Evolutionary conservation across 305 asterid genomes (phyloP).

Genomic region (Fraxinus greggii): DNA sequence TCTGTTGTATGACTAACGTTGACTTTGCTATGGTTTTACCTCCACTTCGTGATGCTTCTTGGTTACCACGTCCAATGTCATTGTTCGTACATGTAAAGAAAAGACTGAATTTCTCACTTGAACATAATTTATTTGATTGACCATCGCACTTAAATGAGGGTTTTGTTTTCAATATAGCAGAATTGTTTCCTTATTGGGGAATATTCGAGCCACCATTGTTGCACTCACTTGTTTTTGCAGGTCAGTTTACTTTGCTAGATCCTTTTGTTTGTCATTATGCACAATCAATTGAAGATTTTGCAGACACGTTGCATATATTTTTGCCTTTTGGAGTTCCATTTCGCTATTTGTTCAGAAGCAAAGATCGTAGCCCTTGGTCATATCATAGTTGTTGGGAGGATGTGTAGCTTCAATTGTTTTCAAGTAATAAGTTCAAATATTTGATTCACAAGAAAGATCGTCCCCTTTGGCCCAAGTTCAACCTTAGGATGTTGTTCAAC

Average conservation of each 20-base stretch:
- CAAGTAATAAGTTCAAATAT: neutral
- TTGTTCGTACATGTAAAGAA: neutral
- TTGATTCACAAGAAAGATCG: neutral
- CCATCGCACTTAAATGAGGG: neutral
- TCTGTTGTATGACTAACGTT: neutral
- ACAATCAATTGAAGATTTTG: neutral
- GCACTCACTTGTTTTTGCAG: neutral
- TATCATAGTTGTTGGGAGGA: neutral
- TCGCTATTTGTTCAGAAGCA: neutral
- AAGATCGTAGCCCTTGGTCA: neutral
- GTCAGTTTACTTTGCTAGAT: neutral
- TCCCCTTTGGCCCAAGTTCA: neutral
- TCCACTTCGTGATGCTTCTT: neutral
- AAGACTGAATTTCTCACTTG: neutral
- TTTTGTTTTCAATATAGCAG: neutral
- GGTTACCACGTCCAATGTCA: neutral
- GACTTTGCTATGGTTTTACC: neutral
- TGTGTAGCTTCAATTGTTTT: neutral
- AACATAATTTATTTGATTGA: neutral
- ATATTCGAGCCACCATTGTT: neutral
- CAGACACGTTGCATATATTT: neutral
- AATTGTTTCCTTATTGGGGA: neutral
- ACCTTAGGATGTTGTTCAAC: neutral
- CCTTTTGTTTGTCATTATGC: neutral
- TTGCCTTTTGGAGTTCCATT: neutral